Percentiles rank a stretch among this genome's conserved stretches.
These are phyloP conservation scores for Chlorophyllum brunneum DNA, from an alignment of 768 basidiomycete species.

Conservation along the genomic window DNA sequence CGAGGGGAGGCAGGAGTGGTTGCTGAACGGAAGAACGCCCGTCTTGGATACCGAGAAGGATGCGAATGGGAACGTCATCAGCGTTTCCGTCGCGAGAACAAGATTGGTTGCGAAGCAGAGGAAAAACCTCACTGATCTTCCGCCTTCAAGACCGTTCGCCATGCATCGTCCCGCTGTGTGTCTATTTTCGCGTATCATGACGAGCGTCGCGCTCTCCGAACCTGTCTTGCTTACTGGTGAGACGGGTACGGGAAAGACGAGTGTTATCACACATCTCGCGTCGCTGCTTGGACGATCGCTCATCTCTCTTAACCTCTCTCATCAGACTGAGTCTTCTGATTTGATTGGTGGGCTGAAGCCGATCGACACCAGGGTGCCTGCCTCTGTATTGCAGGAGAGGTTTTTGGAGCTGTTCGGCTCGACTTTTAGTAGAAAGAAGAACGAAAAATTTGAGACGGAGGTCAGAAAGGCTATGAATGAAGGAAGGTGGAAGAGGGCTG, in stretches of 20 bases:
- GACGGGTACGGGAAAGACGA: constrained; percentile 99
- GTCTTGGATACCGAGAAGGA: constrained; percentile 67
- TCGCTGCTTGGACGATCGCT: constrained; percentile 71
- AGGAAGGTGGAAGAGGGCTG: constrained; percentile 80
- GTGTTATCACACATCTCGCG: constrained; percentile 83
- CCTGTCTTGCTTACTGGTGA: constrained; percentile 93
- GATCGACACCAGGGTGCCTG: constrained; percentile 83
- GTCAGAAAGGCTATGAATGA: constrained; percentile 79
- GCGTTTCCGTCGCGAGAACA: constrained; percentile 62
- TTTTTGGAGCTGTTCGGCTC: constrained; percentile 80
- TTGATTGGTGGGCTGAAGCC: constrained; percentile 95
- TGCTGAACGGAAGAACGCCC: constrained; percentile 62
- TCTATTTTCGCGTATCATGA: constrained; percentile 77
- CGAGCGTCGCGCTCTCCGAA: constrained; percentile 67
- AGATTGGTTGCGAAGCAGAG: constrained; percentile 44
- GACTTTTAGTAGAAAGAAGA: constrained; percentile 89
- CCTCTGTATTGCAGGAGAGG: constrained; percentile 58
- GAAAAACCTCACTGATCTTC: constrained; percentile 28
- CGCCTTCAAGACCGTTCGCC: constrained; percentile 65
- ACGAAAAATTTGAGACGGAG: constrained; percentile 79
- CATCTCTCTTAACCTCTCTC: constrained; percentile 88
- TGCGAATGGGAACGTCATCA: constrained; percentile 53
- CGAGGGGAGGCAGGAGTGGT: constrained; percentile 65
- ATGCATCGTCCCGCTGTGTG: constrained; percentile 81
- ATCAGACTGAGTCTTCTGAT: constrained; percentile 95